phyloP scores from a whole-genome alignment of 495 filamentous ascomycete species.

The Aspergillus asperescens region DNA sequence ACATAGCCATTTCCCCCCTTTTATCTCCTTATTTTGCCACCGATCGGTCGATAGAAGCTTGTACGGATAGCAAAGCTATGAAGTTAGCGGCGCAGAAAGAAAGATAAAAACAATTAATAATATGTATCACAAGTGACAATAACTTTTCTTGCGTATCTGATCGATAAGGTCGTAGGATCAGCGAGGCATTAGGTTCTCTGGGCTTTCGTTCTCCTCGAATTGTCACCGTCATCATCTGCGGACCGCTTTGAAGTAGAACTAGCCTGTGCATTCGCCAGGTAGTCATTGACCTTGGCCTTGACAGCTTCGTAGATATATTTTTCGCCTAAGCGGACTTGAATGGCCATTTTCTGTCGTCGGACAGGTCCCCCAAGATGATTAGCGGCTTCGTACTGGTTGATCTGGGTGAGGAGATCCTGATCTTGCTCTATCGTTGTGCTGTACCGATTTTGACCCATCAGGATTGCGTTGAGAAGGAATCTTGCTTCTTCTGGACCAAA shows the following conservation, averaged over 20 bases:
- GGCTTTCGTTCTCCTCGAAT: slow-evolving; percentile 36
- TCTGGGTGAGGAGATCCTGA: slow-evolving; percentile 41
- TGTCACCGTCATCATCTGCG: slow-evolving; percentile 23
- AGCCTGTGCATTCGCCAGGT: slow-evolving; percentile 8
- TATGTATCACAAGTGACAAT: slow-evolving; percentile 23
- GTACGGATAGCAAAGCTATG: slow-evolving; percentile 42
- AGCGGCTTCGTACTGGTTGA: slow-evolving; percentile 20
- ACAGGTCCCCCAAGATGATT: slow-evolving; percentile 22
- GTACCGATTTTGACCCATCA: slow-evolving; percentile 47
- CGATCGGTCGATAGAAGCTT: slow-evolving; percentile 25
- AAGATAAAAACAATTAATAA: slow-evolving; percentile 26
- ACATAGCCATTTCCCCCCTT: slow-evolving; percentile 33
- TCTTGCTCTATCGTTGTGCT: slow-evolving; percentile 60
- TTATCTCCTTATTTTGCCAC: slow-evolving; percentile 8
- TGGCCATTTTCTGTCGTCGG: slow-evolving; percentile 57
- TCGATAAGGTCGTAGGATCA: neutral
- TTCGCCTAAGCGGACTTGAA: slow-evolving; percentile 74
- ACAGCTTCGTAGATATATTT: slow-evolving; percentile 62
- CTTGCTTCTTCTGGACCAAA: slow-evolving; percentile 25
- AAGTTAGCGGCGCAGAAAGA: slow-evolving; percentile 34
- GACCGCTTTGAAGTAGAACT: slow-evolving; percentile 13
- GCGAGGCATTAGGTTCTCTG: slow-evolving; percentile 27
- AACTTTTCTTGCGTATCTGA: slow-evolving; percentile 13
- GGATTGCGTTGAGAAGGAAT: slow-evolving; percentile 30
- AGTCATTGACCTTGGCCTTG: slow-evolving; percentile 29